phyloP scores from a whole-genome alignment of 352 stramenopile genomes.

The Pythium brachiatum region DNA sequence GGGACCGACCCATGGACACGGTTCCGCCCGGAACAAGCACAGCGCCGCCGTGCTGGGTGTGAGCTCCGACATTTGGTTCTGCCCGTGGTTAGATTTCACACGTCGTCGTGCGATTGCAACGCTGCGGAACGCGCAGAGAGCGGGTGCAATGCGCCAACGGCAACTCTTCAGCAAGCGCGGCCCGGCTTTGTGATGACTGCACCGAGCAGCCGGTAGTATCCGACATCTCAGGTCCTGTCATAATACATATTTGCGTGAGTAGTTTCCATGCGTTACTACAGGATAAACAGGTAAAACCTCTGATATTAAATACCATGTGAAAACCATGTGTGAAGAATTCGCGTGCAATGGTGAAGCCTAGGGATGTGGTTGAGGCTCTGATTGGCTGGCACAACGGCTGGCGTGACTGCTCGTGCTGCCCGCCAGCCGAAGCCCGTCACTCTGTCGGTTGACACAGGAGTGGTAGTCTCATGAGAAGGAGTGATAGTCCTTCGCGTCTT shows the following conservation, averaged over 20 bases:
- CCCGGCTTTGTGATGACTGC: background rate
- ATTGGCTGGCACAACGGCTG: conserved; percentile 4
- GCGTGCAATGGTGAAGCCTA: background rate
- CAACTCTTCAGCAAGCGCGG: background rate
- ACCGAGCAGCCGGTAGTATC: conserved; percentile 4
- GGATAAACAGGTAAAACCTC: background rate
- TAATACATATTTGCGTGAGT: background rate
- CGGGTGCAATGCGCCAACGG: conserved; percentile 1
- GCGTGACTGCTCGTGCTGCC: conserved; percentile 8
- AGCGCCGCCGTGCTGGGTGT: conserved; percentile 7
- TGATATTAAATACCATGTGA: background rate
- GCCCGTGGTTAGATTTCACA: background rate
- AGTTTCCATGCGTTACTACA: background rate
- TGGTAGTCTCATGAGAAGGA: background rate
- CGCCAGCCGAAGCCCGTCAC: background rate
- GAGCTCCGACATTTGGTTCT: background rate
- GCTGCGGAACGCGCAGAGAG: background rate
- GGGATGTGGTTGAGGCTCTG: conserved; percentile 12
- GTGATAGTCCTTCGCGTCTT: background rate
- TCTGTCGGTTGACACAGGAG: background rate
- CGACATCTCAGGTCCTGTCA: conserved; percentile 1
- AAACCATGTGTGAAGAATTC: background rate
- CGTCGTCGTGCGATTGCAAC: background rate
- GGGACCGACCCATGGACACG: background rate
- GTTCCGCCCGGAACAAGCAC: background rate